Evolutionary conservation across 2,329 filamentous ascomycete genomes (phyloP).

Genomic region (Colletotrichum eremochloae): DNA sequence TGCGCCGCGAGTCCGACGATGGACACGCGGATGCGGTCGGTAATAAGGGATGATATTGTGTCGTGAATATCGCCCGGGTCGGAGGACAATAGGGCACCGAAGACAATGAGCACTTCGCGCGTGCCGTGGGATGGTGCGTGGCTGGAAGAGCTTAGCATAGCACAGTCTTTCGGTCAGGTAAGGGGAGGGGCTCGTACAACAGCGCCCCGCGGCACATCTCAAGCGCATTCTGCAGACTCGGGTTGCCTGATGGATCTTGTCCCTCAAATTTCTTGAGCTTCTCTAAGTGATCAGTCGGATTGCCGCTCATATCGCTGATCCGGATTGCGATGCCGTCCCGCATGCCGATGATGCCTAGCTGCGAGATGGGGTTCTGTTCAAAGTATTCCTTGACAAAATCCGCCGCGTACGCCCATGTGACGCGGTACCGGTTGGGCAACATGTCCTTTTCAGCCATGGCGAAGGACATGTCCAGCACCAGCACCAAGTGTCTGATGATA

Average conservation of each 20-base stretch:
- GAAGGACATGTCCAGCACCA: slow-evolving; percentile 91
- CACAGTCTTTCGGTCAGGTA: not conserved
- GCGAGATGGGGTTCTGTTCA: slow-evolving; percentile 98
- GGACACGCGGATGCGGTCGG: slow-evolving; percentile 87
- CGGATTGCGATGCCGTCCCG: slow-evolving; percentile 88
- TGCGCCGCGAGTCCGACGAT: slow-evolving; percentile 93
- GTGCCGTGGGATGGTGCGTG: slow-evolving; percentile 95
- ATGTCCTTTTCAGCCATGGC: slow-evolving; percentile 97
- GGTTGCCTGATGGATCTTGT: slow-evolving; percentile 78
- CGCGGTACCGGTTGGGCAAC: slow-evolving; percentile 85
- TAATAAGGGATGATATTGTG: slow-evolving; percentile 83
- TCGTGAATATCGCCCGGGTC: slow-evolving; percentile 97
- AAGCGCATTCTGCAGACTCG: slow-evolving; percentile 91
- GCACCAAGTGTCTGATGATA: slow-evolving; percentile 95
- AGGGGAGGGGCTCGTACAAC: slow-evolving; percentile 67
- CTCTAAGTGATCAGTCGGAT: slow-evolving; percentile 88
- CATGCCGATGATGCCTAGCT: slow-evolving; percentile 93
- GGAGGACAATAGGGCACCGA: slow-evolving; percentile 88
- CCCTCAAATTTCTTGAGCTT: slow-evolving; percentile 77
- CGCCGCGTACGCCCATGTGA: slow-evolving; percentile 84
- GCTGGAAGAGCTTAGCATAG: slow-evolving; percentile 56
- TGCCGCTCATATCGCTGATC: slow-evolving; percentile 91
- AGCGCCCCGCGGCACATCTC: slow-evolving; percentile 94
- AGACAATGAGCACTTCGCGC: slow-evolving; percentile 90
- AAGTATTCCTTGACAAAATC: slow-evolving; percentile 96